These are phyloP conservation scores for Pythium folliculosum DNA, from an alignment of 352 stramenopile genomes.

Conservation along the genomic window DNA sequence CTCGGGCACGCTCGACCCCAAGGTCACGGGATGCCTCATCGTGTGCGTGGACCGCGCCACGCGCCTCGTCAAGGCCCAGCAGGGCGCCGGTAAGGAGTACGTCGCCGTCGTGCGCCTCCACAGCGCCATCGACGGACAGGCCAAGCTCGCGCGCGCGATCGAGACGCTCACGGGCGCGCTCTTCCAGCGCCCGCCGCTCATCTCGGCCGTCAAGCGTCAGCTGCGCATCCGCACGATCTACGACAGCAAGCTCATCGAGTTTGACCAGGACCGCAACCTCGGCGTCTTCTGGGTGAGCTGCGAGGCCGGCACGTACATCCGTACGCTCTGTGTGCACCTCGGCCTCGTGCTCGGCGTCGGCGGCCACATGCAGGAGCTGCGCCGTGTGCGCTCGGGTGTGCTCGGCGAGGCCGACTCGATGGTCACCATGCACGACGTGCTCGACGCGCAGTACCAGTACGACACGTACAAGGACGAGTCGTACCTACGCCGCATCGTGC, in stretches of 20 bases:
- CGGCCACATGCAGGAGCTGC: conserved; percentile 99
- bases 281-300: conserved; percentile 97
- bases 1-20: conserved; percentile 99
- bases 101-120: conserved; percentile 98
- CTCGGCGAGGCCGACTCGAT: conserved; percentile 96
- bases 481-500: conserved; percentile 98
- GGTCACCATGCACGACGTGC: conserved; percentile 99
- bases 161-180: conserved; percentile 99
- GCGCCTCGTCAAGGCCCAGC: conserved; percentile 85
- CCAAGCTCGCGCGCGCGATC: conserved; percentile 93
- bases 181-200: conserved; percentile 99
- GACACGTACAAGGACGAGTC: conserved; percentile 99
- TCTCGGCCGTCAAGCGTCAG: conserved; percentile 99
- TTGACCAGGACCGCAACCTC: conserved; percentile 97
- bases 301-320: conserved; percentile 99
- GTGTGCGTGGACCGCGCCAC: conserved; percentile 99
- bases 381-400: conserved; percentile 96
- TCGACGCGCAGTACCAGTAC: conserved; percentile 99
- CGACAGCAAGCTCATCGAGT: conserved; percentile 99
- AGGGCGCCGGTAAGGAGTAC: conserved; percentile 99
- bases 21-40: conserved; percentile 99
- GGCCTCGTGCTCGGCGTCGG: conserved; percentile 97
- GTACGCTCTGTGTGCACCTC: conserved; percentile 99
- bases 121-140: conserved; percentile 92
- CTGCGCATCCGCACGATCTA: conserved; percentile 99